Conservation (phyloP, 768 basidiomycete genomes). For the Russula emetica region DNA sequence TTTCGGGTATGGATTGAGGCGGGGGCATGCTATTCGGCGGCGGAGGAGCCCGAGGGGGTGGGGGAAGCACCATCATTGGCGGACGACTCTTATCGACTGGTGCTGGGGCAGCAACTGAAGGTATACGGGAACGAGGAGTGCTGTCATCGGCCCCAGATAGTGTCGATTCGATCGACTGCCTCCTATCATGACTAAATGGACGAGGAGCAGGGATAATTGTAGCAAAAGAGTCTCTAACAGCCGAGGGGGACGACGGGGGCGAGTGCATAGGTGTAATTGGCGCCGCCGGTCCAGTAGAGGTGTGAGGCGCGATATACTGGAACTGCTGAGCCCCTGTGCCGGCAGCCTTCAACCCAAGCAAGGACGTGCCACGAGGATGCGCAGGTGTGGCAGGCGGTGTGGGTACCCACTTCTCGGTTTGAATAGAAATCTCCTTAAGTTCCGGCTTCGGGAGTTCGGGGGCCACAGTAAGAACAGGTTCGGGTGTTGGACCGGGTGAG, state of each 20-base stretch:
- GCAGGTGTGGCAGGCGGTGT: constrained; percentile 35
- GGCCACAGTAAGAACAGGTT: constrained; percentile 28
- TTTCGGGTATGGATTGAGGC: constrained; percentile 71
- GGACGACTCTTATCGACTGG: constrained; percentile 74
- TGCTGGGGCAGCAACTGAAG: constrained; percentile 49
- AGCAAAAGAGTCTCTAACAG: constrained; percentile 50
- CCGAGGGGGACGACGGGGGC: constrained; percentile 39
- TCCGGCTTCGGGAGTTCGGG: constrained; percentile 52
- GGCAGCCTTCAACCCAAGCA: constrained; percentile 49
- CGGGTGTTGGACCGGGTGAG: constrained; percentile 26
- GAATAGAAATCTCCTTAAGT: constrained; percentile 68
- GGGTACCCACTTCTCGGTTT: constrained; percentile 72
- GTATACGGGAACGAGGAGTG: constrained; percentile 53
- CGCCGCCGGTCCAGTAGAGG: constrained; percentile 37
- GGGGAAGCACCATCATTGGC: constrained; percentile 74
- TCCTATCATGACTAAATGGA: constrained; percentile 53
- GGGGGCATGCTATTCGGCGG: constrained; percentile 70
- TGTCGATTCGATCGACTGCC: constrained; percentile 70
- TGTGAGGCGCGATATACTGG: constrained; percentile 52
- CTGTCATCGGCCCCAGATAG: constrained; percentile 51
- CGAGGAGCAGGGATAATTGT: constrained; percentile 49
- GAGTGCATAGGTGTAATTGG: constrained; percentile 36
- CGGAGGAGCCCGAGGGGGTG: constrained; percentile 72
- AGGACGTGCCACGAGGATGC: constrained; percentile 32
- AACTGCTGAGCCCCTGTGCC: constrained; percentile 63